Evolutionary conservation across 768 basidiomycete genomes (phyloP).

Genomic region (Goffeauzyma gilvescens): DNA sequence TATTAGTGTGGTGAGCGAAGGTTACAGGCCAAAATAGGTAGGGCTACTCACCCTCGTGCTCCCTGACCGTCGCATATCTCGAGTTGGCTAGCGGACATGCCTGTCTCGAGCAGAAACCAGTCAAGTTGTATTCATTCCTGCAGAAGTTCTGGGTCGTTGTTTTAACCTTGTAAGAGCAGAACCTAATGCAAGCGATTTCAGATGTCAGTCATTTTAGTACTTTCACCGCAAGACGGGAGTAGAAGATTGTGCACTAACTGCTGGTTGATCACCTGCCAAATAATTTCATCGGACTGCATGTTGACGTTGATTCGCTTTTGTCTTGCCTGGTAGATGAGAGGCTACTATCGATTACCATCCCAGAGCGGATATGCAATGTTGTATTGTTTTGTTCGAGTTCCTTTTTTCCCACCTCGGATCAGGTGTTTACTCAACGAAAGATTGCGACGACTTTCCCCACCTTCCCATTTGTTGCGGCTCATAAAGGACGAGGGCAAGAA

Average conservation of each 20-base stretch:
- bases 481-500: too few relatives aligned
- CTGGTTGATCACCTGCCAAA: conserved; percentile 85
- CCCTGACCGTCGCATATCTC: conserved; percentile 90
- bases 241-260: conserved; percentile 25
- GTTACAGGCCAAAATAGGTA: background rate
- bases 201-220: conserved; percentile 2
- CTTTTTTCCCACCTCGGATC: too few relatives aligned
- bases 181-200: conserved; percentile 37
- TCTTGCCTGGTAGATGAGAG: too few relatives aligned
- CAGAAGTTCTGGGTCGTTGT: conserved; percentile 95
- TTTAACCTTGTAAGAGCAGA: conserved; percentile 99
- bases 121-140: conserved; percentile 94
- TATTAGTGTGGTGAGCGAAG: too few relatives aligned
- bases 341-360: too few relatives aligned
- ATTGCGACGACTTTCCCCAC: too few relatives aligned
- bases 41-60: conserved; percentile 54
- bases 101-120: conserved; percentile 81
- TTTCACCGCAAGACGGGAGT: background rate
- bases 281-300: conserved; percentile 66
- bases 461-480: too few relatives aligned
- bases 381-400: too few relatives aligned
- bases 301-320: too few relatives aligned
- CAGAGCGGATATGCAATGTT: too few relatives aligned
- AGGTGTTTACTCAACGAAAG: too few relatives aligned
- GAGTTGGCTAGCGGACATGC: conserved; percentile 98